Conservation (phyloP, 768 basidiomycete species). For the Leccinellum rugosiceps region DNA sequence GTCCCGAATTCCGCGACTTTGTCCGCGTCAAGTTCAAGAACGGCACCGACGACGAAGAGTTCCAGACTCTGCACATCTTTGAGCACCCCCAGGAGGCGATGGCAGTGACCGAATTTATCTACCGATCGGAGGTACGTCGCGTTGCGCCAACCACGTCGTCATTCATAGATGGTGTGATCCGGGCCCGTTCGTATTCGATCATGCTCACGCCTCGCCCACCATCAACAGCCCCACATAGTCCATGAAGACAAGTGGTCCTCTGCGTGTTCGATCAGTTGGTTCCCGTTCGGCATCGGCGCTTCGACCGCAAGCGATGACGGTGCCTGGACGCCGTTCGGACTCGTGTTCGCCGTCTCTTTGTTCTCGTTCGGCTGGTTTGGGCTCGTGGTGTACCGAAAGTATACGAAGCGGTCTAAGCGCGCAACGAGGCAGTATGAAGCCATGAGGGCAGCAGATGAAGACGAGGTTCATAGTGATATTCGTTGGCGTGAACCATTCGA, state of each 20-base stretch:
- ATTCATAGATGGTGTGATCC: conserved; percentile 29
- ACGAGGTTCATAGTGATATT: conserved; percentile 6
- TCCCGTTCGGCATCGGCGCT: conserved; percentile 16
- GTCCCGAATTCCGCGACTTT: conserved; percentile 77
- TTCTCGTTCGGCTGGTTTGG: conserved; percentile 12
- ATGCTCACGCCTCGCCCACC: neutral
- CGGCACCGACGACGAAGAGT: conserved; percentile 54
- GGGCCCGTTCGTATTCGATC: neutral
- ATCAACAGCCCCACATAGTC: conserved; percentile 30
- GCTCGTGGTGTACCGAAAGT: conserved; percentile 12
- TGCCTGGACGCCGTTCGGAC: neutral
- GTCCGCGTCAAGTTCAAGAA: conserved; percentile 82
- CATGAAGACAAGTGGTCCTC: conserved; percentile 39
- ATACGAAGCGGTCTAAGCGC: conserved; percentile 5
- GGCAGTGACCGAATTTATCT: conserved; percentile 79
- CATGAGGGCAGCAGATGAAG: conserved; percentile 1
- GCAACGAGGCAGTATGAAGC: conserved; percentile 4
- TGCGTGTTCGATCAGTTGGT: conserved; percentile 34
- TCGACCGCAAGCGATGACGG: neutral
- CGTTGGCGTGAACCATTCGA: neutral
- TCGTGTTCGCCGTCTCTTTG: conserved; percentile 6
- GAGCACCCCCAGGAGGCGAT: conserved; percentile 65
- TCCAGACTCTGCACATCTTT: conserved; percentile 66
- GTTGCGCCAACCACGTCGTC: too few relatives aligned
- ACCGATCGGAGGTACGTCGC: conserved; percentile 64